Base-by-base conservation (phyloP, 371 early-diverging fungal species). In the Zychaea mexicana region DNA sequence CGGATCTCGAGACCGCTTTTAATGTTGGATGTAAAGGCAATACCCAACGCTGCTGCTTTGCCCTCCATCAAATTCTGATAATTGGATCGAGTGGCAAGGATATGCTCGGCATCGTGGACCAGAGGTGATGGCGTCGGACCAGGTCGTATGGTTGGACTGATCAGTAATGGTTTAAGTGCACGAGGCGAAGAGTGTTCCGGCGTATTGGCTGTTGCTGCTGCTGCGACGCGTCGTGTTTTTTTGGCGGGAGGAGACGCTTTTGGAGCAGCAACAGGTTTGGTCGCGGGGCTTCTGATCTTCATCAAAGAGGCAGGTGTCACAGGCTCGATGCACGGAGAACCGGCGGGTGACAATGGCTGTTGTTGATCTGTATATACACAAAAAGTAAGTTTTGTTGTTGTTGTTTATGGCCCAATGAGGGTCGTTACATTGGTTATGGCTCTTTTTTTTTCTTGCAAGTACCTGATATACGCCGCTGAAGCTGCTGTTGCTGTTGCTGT, bases 31-130 rank as follows among this genome's bases (percentile, higher is more conserved):
- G 82, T 82, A 72, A 91, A 92, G 0, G 78, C 84, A 7, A 94
- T 83, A 1, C 94, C 93, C 0, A 93, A 70, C 0, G 84, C 83
- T 21, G 89, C 90, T 17, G 90, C 88, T 61, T 92, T 88, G 13
- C 94, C 95, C 61, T 92, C 92, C 63, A 91, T 77, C 5, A 93
- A 81, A 64, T 92, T 92, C 57, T 92, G 93, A 73, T 94, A 95
- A 62, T 95, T 95, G 69, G 92, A 92, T 61, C 88, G 88, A 7
- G 90, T 85, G 10, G 94, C 90, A 32, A 95, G 74, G 38, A 78
- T 79, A 31, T 65, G 73, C 31, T 79, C 83, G 4, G 78, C 83
- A 46, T 79, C 82, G 21, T 76, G 72, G 0, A 67, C 56, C 3
- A 70, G 60, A 22, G 57, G 52, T 15, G 27, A 42, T 30, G 55